Base-by-base conservation (phyloP, 2,329 filamentous ascomycete genomes). In the Sordariomycetes sp. region DNA sequence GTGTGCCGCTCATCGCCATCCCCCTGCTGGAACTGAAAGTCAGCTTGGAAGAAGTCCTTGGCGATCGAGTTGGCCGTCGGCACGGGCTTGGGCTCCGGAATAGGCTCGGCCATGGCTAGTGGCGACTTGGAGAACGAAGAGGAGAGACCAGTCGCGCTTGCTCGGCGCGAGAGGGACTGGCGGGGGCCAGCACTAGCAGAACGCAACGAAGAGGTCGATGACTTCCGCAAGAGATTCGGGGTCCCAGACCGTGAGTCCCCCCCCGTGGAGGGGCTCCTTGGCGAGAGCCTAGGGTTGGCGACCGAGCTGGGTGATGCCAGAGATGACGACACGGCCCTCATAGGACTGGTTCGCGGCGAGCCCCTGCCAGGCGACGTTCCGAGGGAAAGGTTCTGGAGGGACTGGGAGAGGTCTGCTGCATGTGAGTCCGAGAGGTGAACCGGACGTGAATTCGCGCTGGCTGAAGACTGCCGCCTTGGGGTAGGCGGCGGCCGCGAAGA, bases 11-110 rank as follows among this genome's bases (percentile, higher is more conserved):
- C 69, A 2, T 70, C 67, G 12, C 71, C 67, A 2, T 66, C 65
- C 35, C 73, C 71, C 58, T 85, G 79, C 64, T 89, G 85, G 7
- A 77, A 69, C 17, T 80, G 75, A 35, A 95, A 69, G 67, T 95
- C 89, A 60, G 78, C 80, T 60, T 76, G 74, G 65, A 95, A 88
- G 68, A 87, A 82, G 10, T 81, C 77, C 53, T 76, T 79, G 3
- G 89, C 89, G 51, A 92, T 71, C 28, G 79, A 74, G 45, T 69
- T 70, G 13, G 79, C 71, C 1, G 77, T 82, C n/a, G 70, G 69
- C 6, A 68, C 64, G 3, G 73, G 70, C 59, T 69, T 68, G 24
- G 67, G 61, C 28, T 72, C 67, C 24, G 68, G 67, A 51, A 62
- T 62, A 25, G 67, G 65, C 3, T 62, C 54, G 7, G 61, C 61